phyloP scores from a whole-genome alignment of 1,284 basidiomycete species.

The Moesziomyces sp. region DNA sequence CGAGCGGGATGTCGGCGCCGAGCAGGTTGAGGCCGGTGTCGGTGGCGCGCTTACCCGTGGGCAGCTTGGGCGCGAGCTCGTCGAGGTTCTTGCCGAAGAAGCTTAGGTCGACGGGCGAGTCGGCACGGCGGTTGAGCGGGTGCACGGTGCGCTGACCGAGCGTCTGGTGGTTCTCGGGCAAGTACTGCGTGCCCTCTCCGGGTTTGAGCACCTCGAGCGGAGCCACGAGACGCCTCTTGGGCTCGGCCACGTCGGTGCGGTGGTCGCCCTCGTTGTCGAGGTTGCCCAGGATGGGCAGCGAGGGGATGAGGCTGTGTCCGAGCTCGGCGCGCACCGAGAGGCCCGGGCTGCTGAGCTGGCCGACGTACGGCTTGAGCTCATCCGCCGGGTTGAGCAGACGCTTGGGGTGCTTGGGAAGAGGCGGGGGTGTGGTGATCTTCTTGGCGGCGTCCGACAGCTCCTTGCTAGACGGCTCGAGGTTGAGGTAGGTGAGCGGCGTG shows the following conservation, averaged over 20 bases:
- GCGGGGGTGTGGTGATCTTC: constrained; percentile 37
- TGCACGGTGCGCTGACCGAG: constrained; percentile 29
- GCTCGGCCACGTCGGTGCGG: constrained; percentile 18
- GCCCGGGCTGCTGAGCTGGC: constrained; percentile 26
- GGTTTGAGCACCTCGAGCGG: constrained; percentile 20
- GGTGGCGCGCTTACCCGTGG: constrained; percentile 16
- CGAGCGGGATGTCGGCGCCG: constrained; percentile 16
- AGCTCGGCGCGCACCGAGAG: constrained; percentile 22
- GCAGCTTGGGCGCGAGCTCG: constrained; percentile 4
- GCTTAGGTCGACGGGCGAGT: constrained; percentile 13
- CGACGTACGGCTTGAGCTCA: constrained; percentile 20
- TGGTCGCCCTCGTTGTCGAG: constrained; percentile 46
- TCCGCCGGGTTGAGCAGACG: constrained; percentile 15
- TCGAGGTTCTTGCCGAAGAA: constrained; percentile 13
- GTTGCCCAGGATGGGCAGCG: constrained; percentile 27
- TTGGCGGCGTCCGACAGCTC: constrained; percentile 35
- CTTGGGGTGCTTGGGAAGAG: constrained; percentile 18
- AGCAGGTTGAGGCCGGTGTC: constrained; percentile 27
- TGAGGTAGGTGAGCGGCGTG: constrained; percentile 44
- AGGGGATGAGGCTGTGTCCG: constrained; percentile 19
- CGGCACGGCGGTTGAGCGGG: constrained; percentile 31
- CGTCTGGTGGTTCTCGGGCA: constrained; percentile 28
- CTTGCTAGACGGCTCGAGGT: constrained; percentile 32
- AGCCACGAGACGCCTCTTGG: constrained; percentile 24
- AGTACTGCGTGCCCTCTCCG: constrained; percentile 8